phyloP scores from a whole-genome alignment of 345 rosid species.

The Brassica cretica region DNA sequence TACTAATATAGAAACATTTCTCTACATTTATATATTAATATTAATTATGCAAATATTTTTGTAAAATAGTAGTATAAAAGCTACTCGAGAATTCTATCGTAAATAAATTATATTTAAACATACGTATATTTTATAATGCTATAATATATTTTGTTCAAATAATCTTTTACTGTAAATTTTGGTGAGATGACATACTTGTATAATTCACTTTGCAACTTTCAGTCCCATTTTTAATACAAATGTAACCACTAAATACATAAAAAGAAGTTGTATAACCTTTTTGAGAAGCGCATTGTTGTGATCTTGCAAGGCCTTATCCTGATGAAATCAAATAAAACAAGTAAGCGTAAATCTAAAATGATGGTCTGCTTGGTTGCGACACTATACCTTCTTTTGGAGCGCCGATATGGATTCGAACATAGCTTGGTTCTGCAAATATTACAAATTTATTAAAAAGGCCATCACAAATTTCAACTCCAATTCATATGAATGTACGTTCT shows the following conservation, averaged over 20 bases:
- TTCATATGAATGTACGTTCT: background rate
- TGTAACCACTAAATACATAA: background rate
- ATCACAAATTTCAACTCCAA: background rate
- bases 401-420: constrained; percentile 78
- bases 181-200: background rate
- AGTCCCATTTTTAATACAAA: background rate
- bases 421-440: constrained; percentile 61
- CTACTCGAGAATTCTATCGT: background rate
- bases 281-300: constrained; percentile 65
- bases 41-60: background rate
- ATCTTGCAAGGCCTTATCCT: constrained; percentile 77
- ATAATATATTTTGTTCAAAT: background rate
- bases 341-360: background rate
- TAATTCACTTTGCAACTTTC: background rate
- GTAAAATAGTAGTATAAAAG: background rate
- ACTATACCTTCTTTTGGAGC: constrained; percentile 80
- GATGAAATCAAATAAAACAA: background rate
- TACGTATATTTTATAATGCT: background rate
- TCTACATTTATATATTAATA: background rate
- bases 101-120: background rate
- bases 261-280: constrained; percentile 51
- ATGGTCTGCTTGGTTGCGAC: background rate
- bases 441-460: background rate
- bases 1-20: background rate
- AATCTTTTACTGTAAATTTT: background rate